Evolutionary conservation across 2,329 filamentous ascomycete species (phyloP), one percentile per base, ranked within the genome.

Genomic region (Cladosporium sp.): DNA sequence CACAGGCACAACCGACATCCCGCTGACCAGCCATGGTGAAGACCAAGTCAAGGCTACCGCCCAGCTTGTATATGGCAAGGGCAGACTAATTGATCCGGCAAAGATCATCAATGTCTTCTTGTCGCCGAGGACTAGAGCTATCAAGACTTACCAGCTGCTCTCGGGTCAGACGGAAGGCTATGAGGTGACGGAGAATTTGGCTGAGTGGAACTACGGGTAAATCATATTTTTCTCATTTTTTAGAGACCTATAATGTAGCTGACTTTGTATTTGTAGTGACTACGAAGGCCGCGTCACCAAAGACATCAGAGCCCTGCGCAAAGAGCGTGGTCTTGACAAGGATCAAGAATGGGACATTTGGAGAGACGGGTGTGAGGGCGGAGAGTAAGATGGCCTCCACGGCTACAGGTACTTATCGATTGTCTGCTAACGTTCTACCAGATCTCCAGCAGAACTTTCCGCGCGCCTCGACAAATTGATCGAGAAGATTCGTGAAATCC

Each of bases 1-100:
- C 80, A 98, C 94, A 0, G 91, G 93, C 61, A 85, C 83, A 32
- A 91, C 91, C n/a, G 93, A 98, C 74, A 91, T 98, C 4, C 89
- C 92, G 1, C 83, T 97, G 44, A 97, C 93, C 0, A 80, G 84
- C 60, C 90, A 92, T 75, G 94, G 94, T 62, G 91, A 76, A 93
- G 82, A 91, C 62, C 84, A 85, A 73, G 82, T 86, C 66, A 72
- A 70, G 12, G 75, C 75, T 12, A 82, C 83, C 5, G 80, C 79
- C 24, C 73, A 74, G 58, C 76, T 78, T 15, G 78, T 86, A 14
- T 83, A 87, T 36, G 85, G 85, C 1, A 21, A 74, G 1, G 80
- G 80, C 30, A 84, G 82, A 70, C 74, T 87, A 41, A 80, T 87
- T 67, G 83, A 87, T 71, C 83, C 84, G 0, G 65, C 74, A 21